phyloP scores from a whole-genome alignment of 176 grass and related monocot genomes.

The Cenchrus americanus region DNA sequence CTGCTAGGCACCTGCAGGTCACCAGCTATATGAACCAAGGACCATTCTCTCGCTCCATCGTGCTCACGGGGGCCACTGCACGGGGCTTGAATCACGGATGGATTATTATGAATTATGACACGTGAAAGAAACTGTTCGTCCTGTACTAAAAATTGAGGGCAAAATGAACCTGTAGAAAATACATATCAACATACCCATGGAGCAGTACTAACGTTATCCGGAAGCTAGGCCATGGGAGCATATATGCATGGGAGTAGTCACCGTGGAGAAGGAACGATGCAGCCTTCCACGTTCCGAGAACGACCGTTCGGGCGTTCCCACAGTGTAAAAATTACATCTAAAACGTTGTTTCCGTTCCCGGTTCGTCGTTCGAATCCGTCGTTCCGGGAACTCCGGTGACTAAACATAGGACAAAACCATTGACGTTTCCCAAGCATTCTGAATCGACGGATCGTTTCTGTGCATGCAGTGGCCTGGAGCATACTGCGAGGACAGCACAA shows the following conservation, averaged over 20 bases:
- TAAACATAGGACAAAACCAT: too few relatives aligned
- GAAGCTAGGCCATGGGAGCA: background rate
- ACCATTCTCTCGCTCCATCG: background rate
- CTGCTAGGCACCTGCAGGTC: too few relatives aligned
- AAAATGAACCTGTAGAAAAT: background rate
- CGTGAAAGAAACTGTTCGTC: background rate
- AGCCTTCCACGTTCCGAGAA: too few relatives aligned
- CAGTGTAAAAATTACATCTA: too few relatives aligned
- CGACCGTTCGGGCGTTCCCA: too few relatives aligned
- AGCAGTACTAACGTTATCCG: too few relatives aligned
- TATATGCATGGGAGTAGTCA: too few relatives aligned
- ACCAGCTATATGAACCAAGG: background rate
- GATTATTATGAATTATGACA: background rate
- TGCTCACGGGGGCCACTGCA: background rate
- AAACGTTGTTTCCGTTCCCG: too few relatives aligned
- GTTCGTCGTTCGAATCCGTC: too few relatives aligned
- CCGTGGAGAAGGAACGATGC: too few relatives aligned
- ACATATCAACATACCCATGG: too few relatives aligned
- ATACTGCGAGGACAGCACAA: conserved; percentile 33
- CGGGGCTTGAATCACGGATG: background rate
- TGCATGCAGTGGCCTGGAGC: conserved; percentile 57
- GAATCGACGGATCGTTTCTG: background rate
- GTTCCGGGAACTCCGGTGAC: too few relatives aligned
- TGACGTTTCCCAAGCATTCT: background rate
- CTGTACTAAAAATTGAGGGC: background rate